A percentile compares a stretch with the other conserved stretches of the same genome.
Conservation (phyloP, 2,329 filamentous ascomycete genomes). For the Ascochyta viciae-villosae region DNA sequence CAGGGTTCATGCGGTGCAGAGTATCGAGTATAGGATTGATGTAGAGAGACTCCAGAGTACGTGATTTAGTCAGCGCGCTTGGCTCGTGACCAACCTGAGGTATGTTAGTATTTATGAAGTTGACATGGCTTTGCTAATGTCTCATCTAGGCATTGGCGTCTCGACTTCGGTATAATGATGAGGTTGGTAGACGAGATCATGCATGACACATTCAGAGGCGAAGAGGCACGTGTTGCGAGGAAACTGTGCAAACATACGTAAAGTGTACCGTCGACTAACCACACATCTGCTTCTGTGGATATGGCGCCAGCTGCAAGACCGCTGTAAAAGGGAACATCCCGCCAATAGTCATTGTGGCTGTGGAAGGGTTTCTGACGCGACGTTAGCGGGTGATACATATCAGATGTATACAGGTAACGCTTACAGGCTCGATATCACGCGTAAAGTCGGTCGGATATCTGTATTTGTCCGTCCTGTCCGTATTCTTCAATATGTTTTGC, state of each 20-base stretch:
- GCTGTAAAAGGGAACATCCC: conserved; percentile 56
- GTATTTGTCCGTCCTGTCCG: conserved; percentile 60
- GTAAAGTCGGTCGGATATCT: conserved; percentile 68
- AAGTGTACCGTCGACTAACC: conserved; percentile 63
- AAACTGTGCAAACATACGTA: conserved; percentile 51
- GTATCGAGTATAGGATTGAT: conserved; percentile 65
- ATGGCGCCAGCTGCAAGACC: conserved; percentile 65
- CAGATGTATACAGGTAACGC: conserved; percentile 16
- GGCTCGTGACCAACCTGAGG: conserved; percentile 63
- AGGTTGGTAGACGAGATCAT: not conserved
- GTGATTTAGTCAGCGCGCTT: conserved; percentile 58
- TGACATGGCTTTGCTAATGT: not conserved
- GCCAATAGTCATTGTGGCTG: conserved; percentile 68
- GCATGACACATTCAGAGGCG: not conserved
- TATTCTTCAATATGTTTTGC: conserved; percentile 64
- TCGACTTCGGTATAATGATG: not conserved
- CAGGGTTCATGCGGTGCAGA: conserved; percentile 63
- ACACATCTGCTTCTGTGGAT: conserved; percentile 67
- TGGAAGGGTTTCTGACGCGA: conserved; percentile 58
- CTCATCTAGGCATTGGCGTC: not conserved
- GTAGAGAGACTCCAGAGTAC: conserved; percentile 66
- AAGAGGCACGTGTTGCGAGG: not conserved
- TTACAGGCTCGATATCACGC: conserved; percentile 64
- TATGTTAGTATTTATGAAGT: not conserved
- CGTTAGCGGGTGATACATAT: conserved; percentile 6